Evolutionary conservation across 192 early-diverging fungal species (phyloP).

Genomic region (Podila minutissima): DNA sequence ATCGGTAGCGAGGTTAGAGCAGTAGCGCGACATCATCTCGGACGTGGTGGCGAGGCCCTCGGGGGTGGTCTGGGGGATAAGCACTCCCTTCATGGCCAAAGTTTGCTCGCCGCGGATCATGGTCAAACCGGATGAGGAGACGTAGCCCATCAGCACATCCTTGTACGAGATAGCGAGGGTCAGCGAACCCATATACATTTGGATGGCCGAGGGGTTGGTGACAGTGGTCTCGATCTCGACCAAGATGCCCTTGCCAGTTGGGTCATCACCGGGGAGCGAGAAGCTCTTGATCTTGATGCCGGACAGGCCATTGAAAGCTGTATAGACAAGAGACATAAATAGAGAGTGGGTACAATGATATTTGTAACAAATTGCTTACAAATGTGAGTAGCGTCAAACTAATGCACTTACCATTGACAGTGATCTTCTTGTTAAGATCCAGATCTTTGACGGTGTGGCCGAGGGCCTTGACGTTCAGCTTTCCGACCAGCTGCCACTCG

Average conservation of each 20-base stretch:
- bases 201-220: slow-evolving; percentile 58
- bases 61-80: slow-evolving; percentile 53
- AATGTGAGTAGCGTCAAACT: too few species aligned
- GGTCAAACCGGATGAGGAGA: slow-evolving; percentile 45
- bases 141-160: slow-evolving; percentile 53
- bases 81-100: slow-evolving; percentile 52
- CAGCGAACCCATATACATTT: slow-evolving; percentile 61
- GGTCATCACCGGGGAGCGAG: slow-evolving; percentile 57
- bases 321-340: background rate
- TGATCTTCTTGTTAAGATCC: slow-evolving; percentile 53
- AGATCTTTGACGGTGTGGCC: slow-evolving; percentile 49
- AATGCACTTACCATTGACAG: slow-evolving; percentile 38
- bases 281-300: slow-evolving; percentile 55
- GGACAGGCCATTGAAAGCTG: slow-evolving; percentile 58
- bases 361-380: background rate
- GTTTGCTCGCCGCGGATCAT: slow-evolving; percentile 49
- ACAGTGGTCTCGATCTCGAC: slow-evolving; percentile 56
- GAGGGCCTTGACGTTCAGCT: slow-evolving; percentile 40
- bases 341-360: background rate
- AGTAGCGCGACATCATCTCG: slow-evolving; percentile 56
- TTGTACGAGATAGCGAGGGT: slow-evolving; percentile 53
- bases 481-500: slow-evolving; percentile 50
- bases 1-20: slow-evolving; percentile 31
- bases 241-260: slow-evolving; percentile 60
- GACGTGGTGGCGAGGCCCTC: slow-evolving; percentile 45